A percentile compares a stretch with the other conserved stretches of the same genome.
These are phyloP conservation scores for Diaporthe longicolla DNA, from an alignment of 2,329 filamentous ascomycete species.

Conservation along the genomic window DNA sequence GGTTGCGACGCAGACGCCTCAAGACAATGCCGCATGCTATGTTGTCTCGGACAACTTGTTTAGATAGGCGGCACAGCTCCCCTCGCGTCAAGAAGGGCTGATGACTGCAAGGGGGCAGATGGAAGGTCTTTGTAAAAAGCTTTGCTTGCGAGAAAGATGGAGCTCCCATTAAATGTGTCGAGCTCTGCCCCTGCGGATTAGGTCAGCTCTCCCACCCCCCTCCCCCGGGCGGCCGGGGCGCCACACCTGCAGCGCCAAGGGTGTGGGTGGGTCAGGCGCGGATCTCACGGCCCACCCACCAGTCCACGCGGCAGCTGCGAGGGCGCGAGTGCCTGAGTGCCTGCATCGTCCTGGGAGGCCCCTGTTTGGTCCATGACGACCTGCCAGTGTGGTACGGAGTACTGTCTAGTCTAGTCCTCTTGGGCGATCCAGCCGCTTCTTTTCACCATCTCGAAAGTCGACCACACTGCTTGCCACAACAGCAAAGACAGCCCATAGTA, in stretches of 20 bases:
- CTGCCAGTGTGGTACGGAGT: neutral
- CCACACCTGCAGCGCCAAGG: neutral
- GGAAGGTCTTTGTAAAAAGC: neutral
- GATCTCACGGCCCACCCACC: conserved; percentile 20
- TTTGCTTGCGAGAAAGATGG: conserved; percentile 20
- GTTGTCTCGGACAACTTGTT: neutral
- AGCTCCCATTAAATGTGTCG: neutral
- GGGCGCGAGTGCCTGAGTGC: neutral
- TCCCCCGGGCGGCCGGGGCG: neutral
- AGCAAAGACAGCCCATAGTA: neutral
- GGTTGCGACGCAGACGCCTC: too few species aligned
- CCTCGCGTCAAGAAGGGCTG: neutral
- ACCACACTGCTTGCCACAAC: neutral
- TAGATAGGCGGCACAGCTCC: neutral
- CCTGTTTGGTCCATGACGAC: too few species aligned
- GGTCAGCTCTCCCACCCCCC: neutral
- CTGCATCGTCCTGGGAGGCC: neutral
- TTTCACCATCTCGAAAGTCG: neutral
- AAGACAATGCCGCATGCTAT: neutral
- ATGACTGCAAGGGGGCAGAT: neutral
- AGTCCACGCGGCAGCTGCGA: neutral
- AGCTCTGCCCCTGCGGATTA: conserved; percentile 5
- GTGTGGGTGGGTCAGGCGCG: neutral
- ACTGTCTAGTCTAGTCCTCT: neutral
- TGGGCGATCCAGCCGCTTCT: conserved; percentile 1